A percentile compares a stretch with the other conserved stretches of the same genome.
These are phyloP conservation scores for Kodamaea suecica DNA, from an alignment of 1,139 yeast genomes.

Conservation along the genomic window DNA sequence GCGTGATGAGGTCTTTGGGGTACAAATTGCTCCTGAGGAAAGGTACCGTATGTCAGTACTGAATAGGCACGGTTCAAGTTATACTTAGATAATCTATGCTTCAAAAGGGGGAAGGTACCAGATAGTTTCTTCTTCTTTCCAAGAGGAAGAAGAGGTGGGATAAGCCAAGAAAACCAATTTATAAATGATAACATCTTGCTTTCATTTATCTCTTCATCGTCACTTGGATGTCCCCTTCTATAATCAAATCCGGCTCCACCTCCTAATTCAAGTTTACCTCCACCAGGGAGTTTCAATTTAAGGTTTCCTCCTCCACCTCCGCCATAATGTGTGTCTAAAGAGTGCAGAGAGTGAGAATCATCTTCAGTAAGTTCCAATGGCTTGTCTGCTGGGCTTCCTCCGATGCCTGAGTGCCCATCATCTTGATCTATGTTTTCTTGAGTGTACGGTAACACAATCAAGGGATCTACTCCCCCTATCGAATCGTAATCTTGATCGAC, in stretches of 20 bases:
- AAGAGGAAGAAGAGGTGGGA: constrained; percentile 22
- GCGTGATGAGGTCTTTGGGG: constrained; percentile 4
- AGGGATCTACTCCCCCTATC: constrained; percentile 13
- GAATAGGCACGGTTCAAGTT: constrained; percentile 15
- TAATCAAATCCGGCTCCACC: constrained; percentile 31
- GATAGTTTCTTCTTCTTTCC: constrained; percentile 1
- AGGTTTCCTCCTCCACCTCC: constrained; percentile 29
- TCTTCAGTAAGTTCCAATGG: constrained; percentile 2
- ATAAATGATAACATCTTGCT: constrained; percentile 9
- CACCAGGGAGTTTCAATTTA: constrained; percentile 23
- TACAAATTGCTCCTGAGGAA: constrained; percentile 1
- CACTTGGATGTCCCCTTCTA: constrained; percentile 12
- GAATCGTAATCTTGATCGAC: constrained; percentile 13
- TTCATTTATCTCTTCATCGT: constrained; percentile 8
- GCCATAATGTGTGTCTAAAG: constrained; percentile 16
- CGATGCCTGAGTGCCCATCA: not conserved
- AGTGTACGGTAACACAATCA: constrained; percentile 7
- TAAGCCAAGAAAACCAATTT: constrained; percentile 24
- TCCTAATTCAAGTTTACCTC: constrained; percentile 24
- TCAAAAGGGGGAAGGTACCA: constrained; percentile 15
- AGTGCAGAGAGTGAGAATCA: constrained; percentile 2
- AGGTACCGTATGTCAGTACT: constrained; percentile 14
- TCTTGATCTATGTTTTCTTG: constrained; percentile 16
- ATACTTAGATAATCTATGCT: constrained; percentile 14
- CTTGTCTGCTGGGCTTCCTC: not conserved